phyloP scores from a whole-genome alignment of 345 rosid genomes.

The Gossypium mustelinum region DNA sequence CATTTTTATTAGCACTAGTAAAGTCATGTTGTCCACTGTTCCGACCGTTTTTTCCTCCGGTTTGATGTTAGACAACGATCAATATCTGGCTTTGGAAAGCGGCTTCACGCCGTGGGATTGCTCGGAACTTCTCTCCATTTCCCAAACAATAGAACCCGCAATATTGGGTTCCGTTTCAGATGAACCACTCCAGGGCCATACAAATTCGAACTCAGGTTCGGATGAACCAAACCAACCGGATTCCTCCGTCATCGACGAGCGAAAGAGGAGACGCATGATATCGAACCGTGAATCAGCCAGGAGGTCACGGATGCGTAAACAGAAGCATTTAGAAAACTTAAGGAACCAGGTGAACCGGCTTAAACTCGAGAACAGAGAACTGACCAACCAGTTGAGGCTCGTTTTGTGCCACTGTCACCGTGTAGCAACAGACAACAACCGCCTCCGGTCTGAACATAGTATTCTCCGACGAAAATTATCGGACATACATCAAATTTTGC shows the following conservation, averaged over 20 bases:
- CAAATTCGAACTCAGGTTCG: conserved; percentile 34
- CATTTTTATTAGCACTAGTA: not conserved
- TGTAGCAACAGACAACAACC: conserved; percentile 47
- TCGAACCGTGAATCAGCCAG: conserved; percentile 92
- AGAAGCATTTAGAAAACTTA: conserved; percentile 66
- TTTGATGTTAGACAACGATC: conserved; percentile 32
- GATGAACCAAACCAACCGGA: conserved; percentile 33
- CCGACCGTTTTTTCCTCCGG: conserved; percentile 40
- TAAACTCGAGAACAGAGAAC: conserved; percentile 56
- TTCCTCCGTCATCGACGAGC: conserved; percentile 37
- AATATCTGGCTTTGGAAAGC: conserved; percentile 37
- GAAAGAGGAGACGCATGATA: conserved; percentile 66
- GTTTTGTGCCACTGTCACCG: conserved; percentile 40
- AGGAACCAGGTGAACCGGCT: conserved; percentile 64
- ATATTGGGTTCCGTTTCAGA: conserved; percentile 36
- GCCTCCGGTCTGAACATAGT: conserved; percentile 49
- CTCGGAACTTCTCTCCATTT: conserved; percentile 33
- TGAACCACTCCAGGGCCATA: conserved; percentile 31
- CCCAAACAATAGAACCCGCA: conserved; percentile 34
- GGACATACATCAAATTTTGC: conserved; percentile 42
- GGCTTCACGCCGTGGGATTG: conserved; percentile 63
- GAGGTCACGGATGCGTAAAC: conserved; percentile 80
- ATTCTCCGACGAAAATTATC: conserved; percentile 52
- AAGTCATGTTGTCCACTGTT: conserved; percentile 49
- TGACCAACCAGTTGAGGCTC: conserved; percentile 51